These are phyloP conservation scores for Leptomonas seymouri DNA, from an alignment of 208 protist species.

Conservation along the genomic window DNA sequence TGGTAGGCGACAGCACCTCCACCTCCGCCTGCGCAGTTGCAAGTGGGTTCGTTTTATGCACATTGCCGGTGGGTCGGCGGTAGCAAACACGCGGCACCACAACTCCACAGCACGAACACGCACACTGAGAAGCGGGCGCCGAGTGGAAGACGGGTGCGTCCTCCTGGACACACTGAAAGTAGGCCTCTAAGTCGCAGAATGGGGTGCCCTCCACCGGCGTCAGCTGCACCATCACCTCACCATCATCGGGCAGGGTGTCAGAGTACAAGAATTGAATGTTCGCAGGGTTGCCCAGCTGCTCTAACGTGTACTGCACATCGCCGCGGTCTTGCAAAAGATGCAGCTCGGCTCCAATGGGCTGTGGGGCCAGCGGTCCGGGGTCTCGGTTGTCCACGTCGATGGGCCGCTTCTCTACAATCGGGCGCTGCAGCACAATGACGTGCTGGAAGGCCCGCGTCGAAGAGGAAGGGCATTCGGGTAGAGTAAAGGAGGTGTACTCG, in stretches of 20 bases:
- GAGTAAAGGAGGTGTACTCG: conserved; percentile 50
- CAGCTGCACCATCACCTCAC: conserved; percentile 78
- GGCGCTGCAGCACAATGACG: conserved; percentile 60
- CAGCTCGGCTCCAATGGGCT: conserved; percentile 65
- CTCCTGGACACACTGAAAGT: conserved; percentile 34
- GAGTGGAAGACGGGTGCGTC: conserved; percentile 1
- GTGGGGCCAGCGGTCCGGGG: conserved; percentile 34
- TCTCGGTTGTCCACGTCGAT: conserved; percentile 50
- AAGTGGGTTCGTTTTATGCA: conserved; percentile 62
- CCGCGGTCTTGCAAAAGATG: conserved; percentile 72
- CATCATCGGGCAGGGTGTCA: conserved; percentile 75
- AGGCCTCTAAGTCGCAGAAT: conserved; percentile 69
- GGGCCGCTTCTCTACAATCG: conserved; percentile 40
- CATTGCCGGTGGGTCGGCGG: conserved; percentile 51
- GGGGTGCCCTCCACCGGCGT: conserved; percentile 71
- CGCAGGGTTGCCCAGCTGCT: conserved; percentile 48
- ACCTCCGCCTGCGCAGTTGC: conserved; percentile 49
- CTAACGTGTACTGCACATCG: conserved; percentile 59
- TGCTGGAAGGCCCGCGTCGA: conserved; percentile 33
- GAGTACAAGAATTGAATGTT: conserved; percentile 54
- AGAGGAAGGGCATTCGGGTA: conserved; percentile 16
- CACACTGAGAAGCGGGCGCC: conserved; percentile 31
- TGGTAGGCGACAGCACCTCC: conserved; percentile 34
- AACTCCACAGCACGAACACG: conserved; percentile 60
- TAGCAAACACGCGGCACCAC: conserved; percentile 69